These are phyloP conservation scores for Podospora pseudoanserina DNA, from an alignment of 495 filamentous ascomycete genomes.

Conservation along the genomic window DNA sequence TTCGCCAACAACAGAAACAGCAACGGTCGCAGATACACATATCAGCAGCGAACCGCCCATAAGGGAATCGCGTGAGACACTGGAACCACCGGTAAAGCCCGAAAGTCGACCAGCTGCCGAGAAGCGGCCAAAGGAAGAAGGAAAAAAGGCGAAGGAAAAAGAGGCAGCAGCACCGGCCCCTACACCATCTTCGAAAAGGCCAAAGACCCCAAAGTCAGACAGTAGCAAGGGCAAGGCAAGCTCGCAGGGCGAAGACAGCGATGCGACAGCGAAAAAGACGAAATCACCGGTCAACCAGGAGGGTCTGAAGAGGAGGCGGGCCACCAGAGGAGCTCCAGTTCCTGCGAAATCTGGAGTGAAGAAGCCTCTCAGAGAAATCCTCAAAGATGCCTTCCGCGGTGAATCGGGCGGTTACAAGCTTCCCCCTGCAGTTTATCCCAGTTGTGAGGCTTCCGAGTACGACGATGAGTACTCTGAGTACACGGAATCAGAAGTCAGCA, in stretches of 20 bases:
- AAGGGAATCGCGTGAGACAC: not conserved
- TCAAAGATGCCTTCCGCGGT: conserved; percentile 54
- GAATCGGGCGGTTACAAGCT: conserved; percentile 46
- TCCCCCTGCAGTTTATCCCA: conserved; percentile 44
- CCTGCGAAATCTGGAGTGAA: conserved; percentile 38
- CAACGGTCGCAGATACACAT: not conserved
- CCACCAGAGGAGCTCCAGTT: conserved; percentile 43
- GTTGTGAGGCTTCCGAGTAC: conserved; percentile 33
- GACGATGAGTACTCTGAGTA: conserved; percentile 21
- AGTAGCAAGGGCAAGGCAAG: conserved; percentile 10
- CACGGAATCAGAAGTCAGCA: conserved; percentile 25
- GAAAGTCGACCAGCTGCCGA: conserved; percentile 4
- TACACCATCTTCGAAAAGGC: not conserved
- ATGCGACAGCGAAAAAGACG: conserved; percentile 30
- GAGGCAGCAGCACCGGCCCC: not conserved
- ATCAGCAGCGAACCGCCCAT: not conserved
- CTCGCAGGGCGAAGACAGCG: conserved; percentile 24
- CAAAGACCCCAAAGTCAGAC: not conserved
- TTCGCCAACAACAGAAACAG: conserved; percentile 27
- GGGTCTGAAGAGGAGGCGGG: conserved; percentile 45
- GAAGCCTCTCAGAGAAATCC: conserved; percentile 46
- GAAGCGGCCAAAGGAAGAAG: conserved; percentile 6
- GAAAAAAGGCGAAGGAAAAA: not conserved
- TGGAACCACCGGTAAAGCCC: conserved; percentile 3
- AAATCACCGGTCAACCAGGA: conserved; percentile 27